Evolutionary conservation across 2,329 filamentous ascomycete genomes (phyloP).

Genomic region (Apiospora pterosperma): DNA sequence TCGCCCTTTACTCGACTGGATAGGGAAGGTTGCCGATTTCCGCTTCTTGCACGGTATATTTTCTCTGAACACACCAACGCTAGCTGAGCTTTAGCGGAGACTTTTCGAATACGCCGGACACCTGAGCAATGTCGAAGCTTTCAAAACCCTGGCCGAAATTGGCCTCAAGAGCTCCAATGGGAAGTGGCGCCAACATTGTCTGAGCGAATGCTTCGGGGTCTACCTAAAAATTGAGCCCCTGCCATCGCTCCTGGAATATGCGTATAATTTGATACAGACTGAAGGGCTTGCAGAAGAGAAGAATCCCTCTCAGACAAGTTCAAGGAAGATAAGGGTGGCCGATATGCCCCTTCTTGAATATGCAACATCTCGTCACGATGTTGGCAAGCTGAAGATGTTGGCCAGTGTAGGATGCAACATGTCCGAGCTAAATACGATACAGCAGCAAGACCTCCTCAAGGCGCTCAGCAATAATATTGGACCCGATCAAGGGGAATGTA

Average conservation of each 20-base stretch:
- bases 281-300: too few relatives aligned
- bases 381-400: background rate
- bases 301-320: too few relatives aligned
- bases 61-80: background rate
- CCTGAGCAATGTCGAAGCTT: background rate
- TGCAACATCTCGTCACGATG: background rate
- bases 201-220: background rate
- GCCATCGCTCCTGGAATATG: too few relatives aligned
- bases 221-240: too few relatives aligned
- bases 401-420: background rate
- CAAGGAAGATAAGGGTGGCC: too few relatives aligned
- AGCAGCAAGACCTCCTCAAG: background rate
- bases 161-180: background rate
- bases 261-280: background rate
- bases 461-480: too few relatives aligned
- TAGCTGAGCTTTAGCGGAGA: background rate
- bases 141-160: background rate
- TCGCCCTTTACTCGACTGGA: background rate
- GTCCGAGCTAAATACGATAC: background rate
- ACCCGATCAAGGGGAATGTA: background rate
- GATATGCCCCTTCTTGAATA: background rate
- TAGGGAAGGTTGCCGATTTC: background rate
- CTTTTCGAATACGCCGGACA: accelerated
- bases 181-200: background rate
- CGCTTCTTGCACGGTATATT: background rate